Evolutionary conservation across 805 yeast species (phyloP).

Genomic region (Wickerhamomyces bovis): DNA sequence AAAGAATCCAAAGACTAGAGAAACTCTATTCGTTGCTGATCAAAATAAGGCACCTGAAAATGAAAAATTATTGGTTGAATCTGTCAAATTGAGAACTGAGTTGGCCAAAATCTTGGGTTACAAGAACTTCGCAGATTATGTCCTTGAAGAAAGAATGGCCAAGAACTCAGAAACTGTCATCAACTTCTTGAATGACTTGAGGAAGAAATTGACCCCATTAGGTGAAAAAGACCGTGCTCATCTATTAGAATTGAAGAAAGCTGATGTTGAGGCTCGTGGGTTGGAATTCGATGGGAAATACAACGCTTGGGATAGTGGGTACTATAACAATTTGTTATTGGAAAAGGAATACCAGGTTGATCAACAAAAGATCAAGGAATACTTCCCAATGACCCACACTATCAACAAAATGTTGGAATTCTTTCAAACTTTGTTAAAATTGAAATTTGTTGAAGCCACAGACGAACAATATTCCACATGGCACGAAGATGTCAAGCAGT

Average conservation of each 20-base stretch:
- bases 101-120: conserved; percentile 64
- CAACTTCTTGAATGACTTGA: conserved; percentile 57
- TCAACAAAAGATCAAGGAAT: conserved; percentile 64
- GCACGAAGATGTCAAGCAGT: conserved; percentile 76
- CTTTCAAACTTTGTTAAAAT: conserved; percentile 62
- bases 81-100: conserved; percentile 56
- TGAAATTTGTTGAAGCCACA: conserved; percentile 51
- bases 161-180: conserved; percentile 56
- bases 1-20: conserved; percentile 55
- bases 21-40: conserved; percentile 56
- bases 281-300: conserved; percentile 35
- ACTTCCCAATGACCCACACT: conserved; percentile 68
- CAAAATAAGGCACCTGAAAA: conserved; percentile 65
- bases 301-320: conserved; percentile 72
- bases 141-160: conserved; percentile 78
- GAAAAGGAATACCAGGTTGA: conserved; percentile 70
- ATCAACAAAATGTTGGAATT: conserved; percentile 63
- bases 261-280: conserved; percentile 42
- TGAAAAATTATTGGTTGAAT: conserved; percentile 51
- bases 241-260: conserved; percentile 46
- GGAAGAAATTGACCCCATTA: conserved; percentile 48
- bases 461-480: conserved; percentile 41
- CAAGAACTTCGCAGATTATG: conserved; percentile 59
- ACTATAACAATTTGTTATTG: conserved; percentile 57
- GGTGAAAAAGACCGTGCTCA: conserved; percentile 48